Conservation (phyloP, 306 rosid species). For the Gastrolobium bilobum region DNA sequence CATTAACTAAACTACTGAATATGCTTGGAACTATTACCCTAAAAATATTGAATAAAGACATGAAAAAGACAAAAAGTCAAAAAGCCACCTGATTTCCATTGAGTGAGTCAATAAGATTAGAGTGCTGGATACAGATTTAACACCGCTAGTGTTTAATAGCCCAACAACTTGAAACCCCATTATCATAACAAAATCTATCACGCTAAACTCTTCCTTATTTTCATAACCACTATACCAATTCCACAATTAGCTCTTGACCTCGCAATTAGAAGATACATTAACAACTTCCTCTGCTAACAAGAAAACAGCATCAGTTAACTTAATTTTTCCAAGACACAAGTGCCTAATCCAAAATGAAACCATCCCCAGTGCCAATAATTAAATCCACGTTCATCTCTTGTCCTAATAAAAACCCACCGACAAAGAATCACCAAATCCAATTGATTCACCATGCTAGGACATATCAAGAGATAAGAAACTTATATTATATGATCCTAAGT, state of each 20-base stretch:
- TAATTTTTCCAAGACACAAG: background rate
- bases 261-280: background rate
- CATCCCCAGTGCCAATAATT: background rate
- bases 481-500: background rate
- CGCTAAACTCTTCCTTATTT: background rate
- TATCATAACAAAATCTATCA: background rate
- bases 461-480: background rate
- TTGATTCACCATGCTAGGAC: constrained; percentile 2
- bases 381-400: background rate
- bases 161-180: background rate
- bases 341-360: background rate
- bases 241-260: background rate
- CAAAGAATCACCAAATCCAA: background rate
- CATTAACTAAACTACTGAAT: background rate
- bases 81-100: background rate
- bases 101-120: background rate
- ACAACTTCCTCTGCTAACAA: background rate
- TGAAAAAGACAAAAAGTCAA: background rate
- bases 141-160: background rate
- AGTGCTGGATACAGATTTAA: background rate
- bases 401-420: background rate
- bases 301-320: background rate
- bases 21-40: background rate
- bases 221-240: background rate
- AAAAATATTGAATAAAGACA: background rate